These are phyloP conservation scores for Pterulicium gracile DNA, from an alignment of 1,284 basidiomycete genomes.

Conservation along the genomic window DNA sequence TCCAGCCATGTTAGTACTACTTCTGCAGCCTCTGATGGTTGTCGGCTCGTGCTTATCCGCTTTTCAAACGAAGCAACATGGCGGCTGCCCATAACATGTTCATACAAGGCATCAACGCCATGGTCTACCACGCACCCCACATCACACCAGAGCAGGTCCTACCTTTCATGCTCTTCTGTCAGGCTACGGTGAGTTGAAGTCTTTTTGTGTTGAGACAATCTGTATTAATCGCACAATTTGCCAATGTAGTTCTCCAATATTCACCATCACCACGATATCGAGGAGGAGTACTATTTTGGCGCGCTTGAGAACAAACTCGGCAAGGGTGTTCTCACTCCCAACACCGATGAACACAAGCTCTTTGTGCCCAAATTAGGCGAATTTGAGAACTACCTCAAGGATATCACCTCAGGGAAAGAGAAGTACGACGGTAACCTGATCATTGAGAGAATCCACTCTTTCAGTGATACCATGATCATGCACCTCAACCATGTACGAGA, in stretches of 20 bases:
- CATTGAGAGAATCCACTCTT: constrained; percentile 13
- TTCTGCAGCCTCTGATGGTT: too few relatives aligned
- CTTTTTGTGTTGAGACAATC: background rate
- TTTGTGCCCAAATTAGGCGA: constrained; percentile 15
- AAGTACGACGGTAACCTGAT: constrained; percentile 12
- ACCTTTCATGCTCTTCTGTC: constrained; percentile 14
- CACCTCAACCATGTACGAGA: constrained; percentile 15
- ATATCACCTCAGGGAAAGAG: constrained; percentile 10
- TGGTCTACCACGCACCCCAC: constrained; percentile 13
- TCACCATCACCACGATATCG: constrained; percentile 16
- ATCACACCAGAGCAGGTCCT: constrained; percentile 12
- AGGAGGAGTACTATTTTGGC: constrained; percentile 15
- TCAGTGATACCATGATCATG: constrained; percentile 13
- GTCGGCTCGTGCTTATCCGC: too few relatives aligned
- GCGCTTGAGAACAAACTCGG: constrained; percentile 16
- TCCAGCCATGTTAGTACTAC: too few relatives aligned
- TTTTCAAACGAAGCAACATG: too few relatives aligned
- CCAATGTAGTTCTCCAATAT: constrained; percentile 11
- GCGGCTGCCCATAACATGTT: too few relatives aligned
- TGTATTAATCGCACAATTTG: background rate
- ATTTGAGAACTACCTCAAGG: constrained; percentile 12
- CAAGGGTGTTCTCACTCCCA: constrained; percentile 10
- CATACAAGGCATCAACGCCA: constrained; percentile 16
- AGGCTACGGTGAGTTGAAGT: constrained; percentile 11
- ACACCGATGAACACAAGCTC: constrained; percentile 12